Evolutionary conservation across 2,329 filamentous ascomycete genomes (phyloP).

Genomic region (Cladorrhinum sp.): DNA sequence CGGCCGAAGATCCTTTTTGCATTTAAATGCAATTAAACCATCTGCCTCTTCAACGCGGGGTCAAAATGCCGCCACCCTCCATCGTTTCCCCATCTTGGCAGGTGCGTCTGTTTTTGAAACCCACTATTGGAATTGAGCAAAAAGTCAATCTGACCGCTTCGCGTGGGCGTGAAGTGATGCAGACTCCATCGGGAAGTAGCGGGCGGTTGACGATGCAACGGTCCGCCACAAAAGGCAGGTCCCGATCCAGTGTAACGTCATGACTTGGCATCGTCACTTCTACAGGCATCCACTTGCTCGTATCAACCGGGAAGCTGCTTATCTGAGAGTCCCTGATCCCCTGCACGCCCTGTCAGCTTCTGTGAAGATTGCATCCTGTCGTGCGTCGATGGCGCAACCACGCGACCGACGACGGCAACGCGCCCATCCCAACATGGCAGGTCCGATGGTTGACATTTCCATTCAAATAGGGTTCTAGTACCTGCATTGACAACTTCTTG

Average conservation of each 20-base stretch:
- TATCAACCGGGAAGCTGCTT: not conserved
- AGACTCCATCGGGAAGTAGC: not conserved
- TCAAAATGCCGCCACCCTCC: too few species aligned
- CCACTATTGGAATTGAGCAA: not conserved
- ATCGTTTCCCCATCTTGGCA: not conserved
- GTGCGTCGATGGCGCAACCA: not conserved
- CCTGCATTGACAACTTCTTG: not conserved
- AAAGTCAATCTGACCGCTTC: not conserved
- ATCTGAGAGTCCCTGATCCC: not conserved
- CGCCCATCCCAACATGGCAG: not conserved
- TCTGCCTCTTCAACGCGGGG: not conserved
- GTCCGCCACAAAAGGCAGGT: constrained; percentile 6
- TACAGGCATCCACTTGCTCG: not conserved
- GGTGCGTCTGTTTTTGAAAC: not conserved
- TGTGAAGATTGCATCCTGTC: not conserved
- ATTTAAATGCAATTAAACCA: not conserved
- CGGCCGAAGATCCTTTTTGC: not conserved
- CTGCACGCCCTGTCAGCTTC: not conserved
- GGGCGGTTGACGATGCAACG: constrained; percentile 5
- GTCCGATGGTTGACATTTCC: not conserved
- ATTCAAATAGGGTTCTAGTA: not conserved
- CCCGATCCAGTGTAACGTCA: not conserved
- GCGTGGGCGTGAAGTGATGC: not conserved
- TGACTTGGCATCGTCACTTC: constrained; percentile 4
- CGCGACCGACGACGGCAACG: not conserved